Base-by-base conservation (phyloP, 1,284 basidiomycete species). In the Cutaneotrichosporon sp. region DNA sequence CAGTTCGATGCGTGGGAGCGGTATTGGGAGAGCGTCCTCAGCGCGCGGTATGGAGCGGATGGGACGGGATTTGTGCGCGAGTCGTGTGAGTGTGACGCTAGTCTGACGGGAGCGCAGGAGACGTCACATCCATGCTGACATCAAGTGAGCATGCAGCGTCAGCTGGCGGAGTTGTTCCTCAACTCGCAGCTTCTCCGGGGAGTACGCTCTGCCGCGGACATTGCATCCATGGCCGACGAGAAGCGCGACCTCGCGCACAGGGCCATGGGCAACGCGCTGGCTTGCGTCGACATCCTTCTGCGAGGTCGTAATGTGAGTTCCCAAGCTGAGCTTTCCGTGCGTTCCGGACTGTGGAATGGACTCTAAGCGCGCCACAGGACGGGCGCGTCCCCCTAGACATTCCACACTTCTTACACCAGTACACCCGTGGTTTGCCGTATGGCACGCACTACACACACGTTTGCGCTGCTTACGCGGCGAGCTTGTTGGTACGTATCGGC, bases 391-490 rank as follows among this genome's bases (percentile, higher is more conserved):
- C n/a, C n/a, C n/a, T n/a, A n/a, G n/a, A n/a, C n/a, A n/a, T 25
- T 10, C 5, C 9, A 10, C 22, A 5, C 20, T 17, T 11, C 41
- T 34, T 22, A 32, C 33, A 81, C 16, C 81, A 87, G 27, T 91
- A 91, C 65, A 78, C 87, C 60, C 85, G 87, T 65, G 85, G 86
- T 17, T 85, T 91, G 81, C 87, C 85, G 79, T 90, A 88, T 64
- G 85, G 59, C 56, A 55, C 58, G 53, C 58, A 51, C 53, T 33
- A 61, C 50, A 55, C 52, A 41, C 46, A 92, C 68, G 87, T 86
- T 44, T 88, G 87, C 29, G 90, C 89, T 1, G 90, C 88, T 0
- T 92, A 92, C 73, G 82, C 86, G 22, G 89, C 88, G 20, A 87
- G 87, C 10, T 86, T 92, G 68, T 75, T 91, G 49, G 77, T 92